Conservation (phyloP, 768 basidiomycete genomes). For the Trametes coccinea region DNA sequence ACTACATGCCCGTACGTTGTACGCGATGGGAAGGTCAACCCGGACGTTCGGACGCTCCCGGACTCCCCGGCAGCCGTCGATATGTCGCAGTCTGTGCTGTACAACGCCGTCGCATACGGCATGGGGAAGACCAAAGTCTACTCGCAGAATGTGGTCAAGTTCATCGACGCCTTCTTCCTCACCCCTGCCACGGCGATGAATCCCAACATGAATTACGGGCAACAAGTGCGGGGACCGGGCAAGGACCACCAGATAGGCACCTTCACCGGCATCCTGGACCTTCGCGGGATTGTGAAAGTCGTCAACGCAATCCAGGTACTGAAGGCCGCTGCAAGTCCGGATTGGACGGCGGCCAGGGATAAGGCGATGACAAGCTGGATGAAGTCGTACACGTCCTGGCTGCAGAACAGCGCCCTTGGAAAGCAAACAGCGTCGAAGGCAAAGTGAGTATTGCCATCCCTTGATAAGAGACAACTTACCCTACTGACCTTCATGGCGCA, state of each 20-base stretch:
- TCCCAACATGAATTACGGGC: constrained; percentile 57
- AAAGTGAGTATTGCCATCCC: constrained; percentile 42
- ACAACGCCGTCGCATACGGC: constrained; percentile 46
- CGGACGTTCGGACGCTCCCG: constrained; percentile 49
- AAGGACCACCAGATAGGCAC: constrained; percentile 43
- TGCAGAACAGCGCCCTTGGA: constrained; percentile 44
- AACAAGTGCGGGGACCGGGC: constrained; percentile 54
- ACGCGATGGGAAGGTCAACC: constrained; percentile 56
- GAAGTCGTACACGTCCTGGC: constrained; percentile 45
- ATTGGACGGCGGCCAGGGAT: constrained; percentile 45
- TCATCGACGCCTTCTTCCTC: constrained; percentile 50
- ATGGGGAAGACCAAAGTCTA: constrained; percentile 35
- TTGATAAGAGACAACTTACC: too few relatives aligned
- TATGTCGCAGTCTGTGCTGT: constrained; percentile 46
- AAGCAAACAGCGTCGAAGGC: constrained; percentile 42
- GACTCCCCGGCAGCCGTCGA: constrained; percentile 36
- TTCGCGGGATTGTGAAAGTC: constrained; percentile 51
- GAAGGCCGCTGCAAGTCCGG: constrained; percentile 35
- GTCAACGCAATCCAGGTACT: constrained; percentile 47
- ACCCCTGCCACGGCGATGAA: constrained; percentile 45
- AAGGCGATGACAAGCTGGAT: constrained; percentile 46
- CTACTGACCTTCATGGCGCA: constrained; percentile 25
- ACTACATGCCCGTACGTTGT: constrained; percentile 49
- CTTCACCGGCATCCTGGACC: constrained; percentile 55
- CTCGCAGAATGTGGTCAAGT: constrained; percentile 38